phyloP scores from a whole-genome alignment of 345 rosid genomes.

The Luvunga scandens region DNA sequence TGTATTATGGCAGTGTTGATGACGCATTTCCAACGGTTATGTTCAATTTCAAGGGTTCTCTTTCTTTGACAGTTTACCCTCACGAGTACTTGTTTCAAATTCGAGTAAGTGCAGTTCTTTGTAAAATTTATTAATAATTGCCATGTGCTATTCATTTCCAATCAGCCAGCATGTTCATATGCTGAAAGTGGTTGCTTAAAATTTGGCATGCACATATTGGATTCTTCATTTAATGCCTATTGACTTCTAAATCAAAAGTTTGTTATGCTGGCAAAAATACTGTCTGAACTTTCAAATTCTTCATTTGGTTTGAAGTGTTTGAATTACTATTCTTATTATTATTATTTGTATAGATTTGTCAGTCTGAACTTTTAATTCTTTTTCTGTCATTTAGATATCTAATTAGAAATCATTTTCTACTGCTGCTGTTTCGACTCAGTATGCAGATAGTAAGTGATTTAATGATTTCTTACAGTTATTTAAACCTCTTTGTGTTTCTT shows the following conservation, averaged over 20 bases:
- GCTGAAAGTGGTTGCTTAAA: background rate
- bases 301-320: background rate
- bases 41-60: conserved; percentile 62
- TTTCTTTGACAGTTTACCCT: conserved; percentile 53
- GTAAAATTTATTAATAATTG: background rate
- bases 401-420: background rate
- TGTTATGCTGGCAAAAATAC: background rate
- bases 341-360: too few species aligned
- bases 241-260: background rate
- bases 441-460: background rate
- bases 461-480: background rate
- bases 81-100: conserved; percentile 68
- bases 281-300: background rate
- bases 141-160: background rate
- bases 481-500: background rate
- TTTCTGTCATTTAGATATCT: too few species aligned
- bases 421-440: background rate
- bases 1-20: conserved; percentile 51
- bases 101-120: conserved; percentile 45
- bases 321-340: too few species aligned
- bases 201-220: background rate
- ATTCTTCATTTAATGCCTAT: background rate
- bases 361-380: too few species aligned
- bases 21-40: conserved; percentile 65
- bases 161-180: background rate